A percentile compares a stretch with the other conserved stretches of the same genome.
Evolutionary conservation across 306 rosid genomes (phyloP).

Genomic region (Begonia masoniana): DNA sequence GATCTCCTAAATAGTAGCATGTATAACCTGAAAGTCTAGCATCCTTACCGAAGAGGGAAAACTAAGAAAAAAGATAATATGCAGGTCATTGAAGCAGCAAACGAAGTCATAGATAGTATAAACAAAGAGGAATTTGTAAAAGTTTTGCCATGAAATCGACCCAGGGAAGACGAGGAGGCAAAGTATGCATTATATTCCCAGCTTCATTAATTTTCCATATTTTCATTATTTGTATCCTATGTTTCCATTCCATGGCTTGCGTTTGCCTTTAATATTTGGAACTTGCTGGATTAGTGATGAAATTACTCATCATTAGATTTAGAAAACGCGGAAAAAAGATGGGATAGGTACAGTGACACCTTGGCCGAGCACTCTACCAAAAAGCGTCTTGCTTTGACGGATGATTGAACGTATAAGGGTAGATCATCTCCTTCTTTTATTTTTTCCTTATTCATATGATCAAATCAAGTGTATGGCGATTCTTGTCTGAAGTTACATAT

Average conservation of each 20-base stretch:
- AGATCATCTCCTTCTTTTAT: conserved; percentile 14
- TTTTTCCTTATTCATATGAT: conserved; percentile 4
- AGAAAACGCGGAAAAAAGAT: conserved; percentile 72
- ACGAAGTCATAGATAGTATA: conserved; percentile 64
- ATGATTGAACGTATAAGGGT: conserved; percentile 70
- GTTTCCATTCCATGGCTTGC: neutral
- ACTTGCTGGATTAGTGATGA: neutral
- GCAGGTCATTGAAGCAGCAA: conserved; percentile 81
- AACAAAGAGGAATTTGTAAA: conserved; percentile 72
- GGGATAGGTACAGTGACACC: no score
- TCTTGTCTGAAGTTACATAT: no score
- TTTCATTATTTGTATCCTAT: neutral
- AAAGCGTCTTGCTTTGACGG: conserved; percentile 79
- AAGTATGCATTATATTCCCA: conserved; percentile 25
- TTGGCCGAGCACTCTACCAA: conserved; percentile 82
- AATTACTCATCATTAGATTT: conserved; percentile 9
- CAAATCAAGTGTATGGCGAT: no score
- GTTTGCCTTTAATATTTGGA: neutral
- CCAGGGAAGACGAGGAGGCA: conserved; percentile 81
- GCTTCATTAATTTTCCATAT: no score
- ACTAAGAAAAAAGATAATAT: neutral
- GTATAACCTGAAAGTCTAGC: no score
- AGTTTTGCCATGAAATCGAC: conserved; percentile 51
- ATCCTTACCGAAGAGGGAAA: no score
- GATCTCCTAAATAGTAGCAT: no score